phyloP scores from a whole-genome alignment of 139 green algal genomes.

The Asterochloris erici region DNA sequence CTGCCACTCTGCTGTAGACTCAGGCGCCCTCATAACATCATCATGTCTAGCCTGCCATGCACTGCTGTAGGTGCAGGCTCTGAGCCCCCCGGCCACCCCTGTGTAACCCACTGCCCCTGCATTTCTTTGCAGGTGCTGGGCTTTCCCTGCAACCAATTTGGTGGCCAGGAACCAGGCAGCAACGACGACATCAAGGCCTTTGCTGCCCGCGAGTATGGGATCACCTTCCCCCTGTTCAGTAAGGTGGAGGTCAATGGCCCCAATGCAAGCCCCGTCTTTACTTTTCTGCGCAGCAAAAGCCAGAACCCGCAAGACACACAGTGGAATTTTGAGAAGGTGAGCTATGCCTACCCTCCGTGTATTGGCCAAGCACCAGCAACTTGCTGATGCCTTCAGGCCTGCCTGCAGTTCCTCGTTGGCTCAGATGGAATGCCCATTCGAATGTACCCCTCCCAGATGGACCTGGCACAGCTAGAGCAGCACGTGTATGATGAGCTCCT shows the following conservation, averaged over 20 bases:
- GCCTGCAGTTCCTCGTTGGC: constrained; percentile 17
- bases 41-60: too few relatives aligned
- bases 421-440: constrained; percentile 15
- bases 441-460: constrained; percentile 18
- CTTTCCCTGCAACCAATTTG: constrained; percentile 78
- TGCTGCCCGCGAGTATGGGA: constrained; percentile 37
- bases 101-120: too few relatives aligned
- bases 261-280: constrained; percentile 51
- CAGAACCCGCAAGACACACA: background rate
- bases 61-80: too few relatives aligned
- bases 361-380: background rate
- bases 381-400: background rate
- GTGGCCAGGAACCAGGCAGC: constrained; percentile 60
- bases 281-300: constrained; percentile 43
- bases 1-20: too few relatives aligned
- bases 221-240: constrained; percentile 29
- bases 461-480: constrained; percentile 17
- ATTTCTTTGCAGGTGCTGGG: constrained; percentile 41
- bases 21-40: too few relatives aligned
- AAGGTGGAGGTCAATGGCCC: constrained; percentile 73
- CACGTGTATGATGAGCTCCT: constrained; percentile 25
- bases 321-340: too few relatives aligned
- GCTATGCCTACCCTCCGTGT: too few relatives aligned
- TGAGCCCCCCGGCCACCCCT: too few relatives aligned
- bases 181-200: constrained; percentile 56